Base-by-base conservation (phyloP, 163 green algal genomes). In the Botryococcus braunii region DNA sequence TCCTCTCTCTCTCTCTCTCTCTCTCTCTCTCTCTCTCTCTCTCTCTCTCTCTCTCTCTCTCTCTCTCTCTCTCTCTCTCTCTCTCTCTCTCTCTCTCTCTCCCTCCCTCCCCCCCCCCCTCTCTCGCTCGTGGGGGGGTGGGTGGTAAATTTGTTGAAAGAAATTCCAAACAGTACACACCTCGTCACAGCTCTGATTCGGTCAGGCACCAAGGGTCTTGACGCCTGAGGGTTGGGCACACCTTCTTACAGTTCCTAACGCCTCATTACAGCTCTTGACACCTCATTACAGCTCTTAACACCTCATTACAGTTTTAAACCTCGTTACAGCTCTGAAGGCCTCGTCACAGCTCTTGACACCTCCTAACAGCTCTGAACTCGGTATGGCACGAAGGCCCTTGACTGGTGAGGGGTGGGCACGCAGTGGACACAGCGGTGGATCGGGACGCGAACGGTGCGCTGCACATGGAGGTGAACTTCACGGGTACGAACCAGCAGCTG, bases 401-500 rank as follows among this genome's bases (percentile, higher is more conserved):
- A 55, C 21, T 55, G 13, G 46, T 21, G 46, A 55, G 17, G 17
- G 17, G 46, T 13, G 46, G 13, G 50, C 50, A 34, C n/a, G 62
- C 62, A 68, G 62, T 58, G 23, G 41, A 23, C 35, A 43, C 46
- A 29, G 27, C n/a, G 37, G 39, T 59, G 50, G 40, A 50, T 39
- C 57, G 48, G 35, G 31, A 41, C 11, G 43, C 62, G 21, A 13
- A 72, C 23, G 62, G 64, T 3, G 55, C 61, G 37, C 32, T 39
- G 34, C 32, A 46, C 23, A 39, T 43, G 52, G 38, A 35, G 31
- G 35, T 43, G 61, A 32, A 0, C 4, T 66, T 31, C 50, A 65
- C 55, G 34, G 66, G 36, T 34, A 75, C 34, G 55, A 36, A 32
- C 25, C n/a, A 65, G n/a, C 39, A 65, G 25, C 31, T 38, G 36